Evolutionary conservation across 2,329 filamentous ascomycete species (phyloP), one percentile per base, ranked within the genome.

Genomic region (Ophiobolus disseminans): DNA sequence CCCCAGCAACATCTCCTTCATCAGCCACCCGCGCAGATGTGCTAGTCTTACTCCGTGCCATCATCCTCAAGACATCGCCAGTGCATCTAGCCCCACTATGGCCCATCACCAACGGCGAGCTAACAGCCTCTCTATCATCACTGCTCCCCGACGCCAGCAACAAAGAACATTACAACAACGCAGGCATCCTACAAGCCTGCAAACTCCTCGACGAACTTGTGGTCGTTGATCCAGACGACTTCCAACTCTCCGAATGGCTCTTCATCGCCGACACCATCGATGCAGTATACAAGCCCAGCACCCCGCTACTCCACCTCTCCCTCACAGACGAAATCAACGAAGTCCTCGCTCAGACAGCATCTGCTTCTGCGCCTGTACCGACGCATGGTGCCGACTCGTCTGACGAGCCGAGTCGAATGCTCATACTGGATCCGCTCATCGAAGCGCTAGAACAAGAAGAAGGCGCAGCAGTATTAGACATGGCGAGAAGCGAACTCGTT

Each of bases 181-280:
- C 85, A 2, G 86, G 89, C 2, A 78, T 97, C 13, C 77, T 99
- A 3, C 93, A 99, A 71, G 92, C 91, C 0, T 97, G 92, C 76
- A 99, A 97, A 69, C 81, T 99, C 3, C 82, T 99, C 3, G 94
- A 99, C 66, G 79, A 91, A 16, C 80, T 99, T n/a, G 82, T 97
- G 11, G 87, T 91, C 34, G 80, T 92, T 6, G 88, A 89, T 4
- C 93, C 92, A 0, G 94, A 99, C 60, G 94, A 99, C 70, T 99
- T 97, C 75, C 94, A 97, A 73, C 83, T 97, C n/a, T 88, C 96
- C 65, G 91, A 97, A 77, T 99, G 94, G 94, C 84, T 97, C 3
- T 99, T 96, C 72, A 87, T 99, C 45, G 96, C 91, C 1, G 94
- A 99, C 73, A 97, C 93, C 11, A 92, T 97, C 57, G 94, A 99